A percentile compares a stretch with the other conserved stretches of the same genome.
Conservation (phyloP, 345 rosid species). For the Gynandropsis gynandra region DNA sequence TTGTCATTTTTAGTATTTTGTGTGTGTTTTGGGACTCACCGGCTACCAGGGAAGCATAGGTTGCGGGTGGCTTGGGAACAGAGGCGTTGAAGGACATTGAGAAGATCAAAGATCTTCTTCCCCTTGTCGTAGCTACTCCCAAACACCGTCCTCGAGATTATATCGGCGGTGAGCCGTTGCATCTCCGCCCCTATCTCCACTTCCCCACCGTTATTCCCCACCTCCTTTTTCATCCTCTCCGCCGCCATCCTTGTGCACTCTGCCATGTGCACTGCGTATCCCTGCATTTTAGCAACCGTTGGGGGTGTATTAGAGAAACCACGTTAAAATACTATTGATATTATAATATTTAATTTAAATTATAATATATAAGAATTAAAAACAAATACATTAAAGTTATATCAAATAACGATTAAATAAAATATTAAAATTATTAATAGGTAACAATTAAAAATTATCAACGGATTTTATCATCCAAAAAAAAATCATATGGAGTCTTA, state of each 20-base stretch:
- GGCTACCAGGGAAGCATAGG: constrained; percentile 87
- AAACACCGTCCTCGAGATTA: constrained; percentile 81
- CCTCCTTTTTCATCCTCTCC: constrained; percentile 42
- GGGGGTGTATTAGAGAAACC: too few relatives aligned
- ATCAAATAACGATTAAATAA: too few relatives aligned
- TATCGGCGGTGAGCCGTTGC: constrained; percentile 71
- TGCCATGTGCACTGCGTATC: constrained; percentile 70
- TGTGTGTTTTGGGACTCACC: constrained; percentile 30
- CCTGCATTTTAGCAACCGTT: constrained; percentile 33
- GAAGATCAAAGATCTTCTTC: constrained; percentile 62
- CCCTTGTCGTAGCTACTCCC: constrained; percentile 78
- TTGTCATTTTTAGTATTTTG: neutral
- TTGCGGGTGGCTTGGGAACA: constrained; percentile 80
- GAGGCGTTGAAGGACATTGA: constrained; percentile 54
- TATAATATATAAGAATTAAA: too few relatives aligned
- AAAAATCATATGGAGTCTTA: too few relatives aligned
- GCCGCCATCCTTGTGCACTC: constrained; percentile 67
- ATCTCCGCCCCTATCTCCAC: constrained; percentile 79
- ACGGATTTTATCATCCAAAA: too few relatives aligned
- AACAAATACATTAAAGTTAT: constrained; percentile 1
- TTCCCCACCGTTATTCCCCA: constrained; percentile 47
- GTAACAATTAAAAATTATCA: too few relatives aligned
- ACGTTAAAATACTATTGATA: too few relatives aligned
- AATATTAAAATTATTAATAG: too few relatives aligned
- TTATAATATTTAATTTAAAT: too few relatives aligned